Percentiles rank a stretch among this genome's conserved stretches.
These are phyloP conservation scores for Lichtheimia corymbifera DNA, from an alignment of 371 early-diverging fungal species.

Conservation along the genomic window DNA sequence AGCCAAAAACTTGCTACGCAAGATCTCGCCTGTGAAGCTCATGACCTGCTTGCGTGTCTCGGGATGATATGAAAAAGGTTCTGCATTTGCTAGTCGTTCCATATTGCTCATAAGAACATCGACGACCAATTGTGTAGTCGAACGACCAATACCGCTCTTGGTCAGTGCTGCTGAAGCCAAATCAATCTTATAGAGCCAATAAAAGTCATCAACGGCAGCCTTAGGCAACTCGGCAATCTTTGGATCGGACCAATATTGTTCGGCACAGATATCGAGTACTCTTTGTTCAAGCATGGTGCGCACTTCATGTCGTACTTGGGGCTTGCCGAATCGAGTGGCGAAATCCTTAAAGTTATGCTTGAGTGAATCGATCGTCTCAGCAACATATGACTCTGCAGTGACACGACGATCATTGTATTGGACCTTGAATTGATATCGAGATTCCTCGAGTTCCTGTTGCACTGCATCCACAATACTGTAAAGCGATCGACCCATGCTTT, in stretches of 20 bases:
- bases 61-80: conserved; percentile 87
- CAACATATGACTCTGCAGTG: conserved; percentile 93
- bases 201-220: conserved; percentile 54
- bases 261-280: conserved; percentile 88
- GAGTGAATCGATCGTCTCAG: conserved; percentile 89
- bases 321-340: conserved; percentile 85
- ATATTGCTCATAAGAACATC: conserved; percentile 85
- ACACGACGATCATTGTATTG: conserved; percentile 94
- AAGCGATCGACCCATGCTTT: conserved; percentile 87
- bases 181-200: conserved; percentile 86
- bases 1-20: conserved; percentile 82
- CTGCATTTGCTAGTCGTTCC: conserved; percentile 75
- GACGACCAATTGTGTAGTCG: conserved; percentile 89
- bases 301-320: conserved; percentile 87
- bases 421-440: conserved; percentile 96
- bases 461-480: conserved; percentile 86
- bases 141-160: conserved; percentile 91
- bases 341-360: conserved; percentile 94
- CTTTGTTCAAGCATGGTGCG: conserved; percentile 87
- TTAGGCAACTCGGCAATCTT: conserved; percentile 69
- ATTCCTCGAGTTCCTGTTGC: conserved; percentile 90
- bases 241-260: conserved; percentile 90
- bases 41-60: conserved; percentile 81
- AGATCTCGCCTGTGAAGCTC: conserved; percentile 79
- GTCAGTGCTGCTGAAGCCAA: conserved; percentile 84